Percentiles rank a stretch among this genome's conserved stretches.
These are phyloP conservation scores for Aureobasidium sp. DNA, from an alignment of 2,329 filamentous ascomycete genomes.

Conservation along the genomic window DNA sequence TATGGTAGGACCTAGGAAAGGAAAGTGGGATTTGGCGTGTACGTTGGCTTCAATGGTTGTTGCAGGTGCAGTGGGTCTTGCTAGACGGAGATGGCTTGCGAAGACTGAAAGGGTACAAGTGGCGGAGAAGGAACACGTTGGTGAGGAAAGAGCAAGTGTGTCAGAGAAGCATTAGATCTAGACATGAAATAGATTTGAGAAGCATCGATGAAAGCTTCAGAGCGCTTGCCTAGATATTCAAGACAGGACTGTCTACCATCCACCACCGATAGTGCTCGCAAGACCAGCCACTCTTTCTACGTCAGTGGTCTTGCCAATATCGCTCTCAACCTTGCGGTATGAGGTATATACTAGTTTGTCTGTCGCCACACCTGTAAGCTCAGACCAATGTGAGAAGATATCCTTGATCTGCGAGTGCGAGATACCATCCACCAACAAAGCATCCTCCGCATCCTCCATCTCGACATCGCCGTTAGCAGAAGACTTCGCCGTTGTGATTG, in stretches of 20 bases:
- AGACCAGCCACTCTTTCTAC: constrained; percentile 79
- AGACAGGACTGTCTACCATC: constrained; percentile 54
- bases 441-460: constrained; percentile 1
- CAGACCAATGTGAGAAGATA: constrained; percentile 68
- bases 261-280: constrained; percentile 83
- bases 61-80: not conserved
- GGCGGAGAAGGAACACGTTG: not conserved
- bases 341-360: constrained; percentile 74
- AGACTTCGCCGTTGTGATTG: not conserved
- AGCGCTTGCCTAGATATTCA: not conserved
- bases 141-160: not conserved
- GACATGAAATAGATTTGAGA: not conserved
- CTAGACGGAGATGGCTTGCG: not conserved
- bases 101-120: not conserved
- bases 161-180: not conserved
- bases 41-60: not conserved
- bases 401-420: constrained; percentile 57
- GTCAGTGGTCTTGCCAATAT: constrained; percentile 76
- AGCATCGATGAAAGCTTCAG: not conserved
- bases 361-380: constrained; percentile 59
- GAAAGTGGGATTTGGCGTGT: not conserved
- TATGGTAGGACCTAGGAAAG: no score
- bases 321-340: constrained; percentile 87
- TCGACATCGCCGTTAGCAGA: constrained; percentile 5
- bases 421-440: constrained; percentile 40